Base-by-base conservation (phyloP, 1,284 basidiomycete species). In the Sphaerobolus stellatus region DNA sequence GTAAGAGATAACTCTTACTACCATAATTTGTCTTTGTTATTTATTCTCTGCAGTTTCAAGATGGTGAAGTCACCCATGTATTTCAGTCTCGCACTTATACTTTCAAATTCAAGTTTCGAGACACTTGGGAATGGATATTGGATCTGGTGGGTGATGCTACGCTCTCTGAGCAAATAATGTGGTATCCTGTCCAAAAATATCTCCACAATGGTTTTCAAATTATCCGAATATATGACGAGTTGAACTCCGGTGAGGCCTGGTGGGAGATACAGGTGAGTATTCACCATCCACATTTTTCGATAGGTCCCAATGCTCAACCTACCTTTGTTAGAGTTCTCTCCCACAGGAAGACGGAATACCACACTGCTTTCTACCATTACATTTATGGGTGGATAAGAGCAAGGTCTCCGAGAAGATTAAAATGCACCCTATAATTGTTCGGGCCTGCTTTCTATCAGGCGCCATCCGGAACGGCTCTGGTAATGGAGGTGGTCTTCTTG, bases 361-460 rank as follows among this genome's bases (percentile, higher is more conserved):
- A 1, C 62, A 65, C 44, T 64, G 52, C 50, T 66, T 58, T 52
- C 44, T 69, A 11, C 68, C 67, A 1, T 52, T 70, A 5, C 66
- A 67, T 47, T 57, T 69, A 45, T 70, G 67, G 68, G 61, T 69
- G 7, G 68, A 70, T 50, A 70, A 69, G 50, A 65, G 36, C 36
- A 43, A 62, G 5, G 64, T 66, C 20, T 60, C 63, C 16, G 58
- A 58, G 5, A 60, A 59, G 18, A 64, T 68, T 2, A 66, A 65
- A 29, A 67, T 63, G 52, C 60, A 66, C 48, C 68, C 68, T 3
- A 68, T 69, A 53, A 36, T 68, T 18, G 16, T 65, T 14, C 61
- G 59, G 2, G 50, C 62, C 1, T 54, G 57, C 3, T 66, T 57
- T 53, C 62, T 69, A 6, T 63, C 65, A 36, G 38, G 63, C 9